phyloP scores from a whole-genome alignment of 2,329 filamentous ascomycete genomes.

The Phaeomoniella chlamydospora region DNA sequence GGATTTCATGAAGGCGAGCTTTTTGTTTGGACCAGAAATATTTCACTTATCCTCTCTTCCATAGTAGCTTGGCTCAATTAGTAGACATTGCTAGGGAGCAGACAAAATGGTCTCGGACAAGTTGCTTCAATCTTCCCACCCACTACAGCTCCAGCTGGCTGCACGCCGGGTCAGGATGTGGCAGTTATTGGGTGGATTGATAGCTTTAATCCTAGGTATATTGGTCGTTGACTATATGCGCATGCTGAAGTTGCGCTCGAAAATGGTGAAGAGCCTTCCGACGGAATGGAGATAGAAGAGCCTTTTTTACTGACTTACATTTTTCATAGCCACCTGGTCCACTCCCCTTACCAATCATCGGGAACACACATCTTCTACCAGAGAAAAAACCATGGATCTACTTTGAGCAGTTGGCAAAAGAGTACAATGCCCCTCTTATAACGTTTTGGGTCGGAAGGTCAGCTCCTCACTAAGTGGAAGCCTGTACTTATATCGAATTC shows the following conservation, averaged over 20 bases:
- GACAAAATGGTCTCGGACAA: no score
- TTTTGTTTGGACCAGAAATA: no score
- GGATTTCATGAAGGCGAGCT: no score
- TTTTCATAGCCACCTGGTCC: constrained; percentile 36
- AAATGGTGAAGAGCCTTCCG: constrained; percentile 10
- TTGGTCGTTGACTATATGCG: constrained; percentile 11
- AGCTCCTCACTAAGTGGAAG: neutral
- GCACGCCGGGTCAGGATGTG: no score
- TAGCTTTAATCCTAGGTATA: constrained; percentile 3
- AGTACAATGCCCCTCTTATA: constrained; percentile 34
- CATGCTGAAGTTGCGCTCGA: constrained; percentile 13
- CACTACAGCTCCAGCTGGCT: no score
- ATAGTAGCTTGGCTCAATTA: no score
- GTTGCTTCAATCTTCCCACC: no score
- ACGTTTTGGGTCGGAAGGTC: constrained; percentile 42
- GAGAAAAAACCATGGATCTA: constrained; percentile 43
- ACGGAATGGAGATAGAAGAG: no score
- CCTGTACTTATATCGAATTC: no score
- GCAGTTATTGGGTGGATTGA: no score
- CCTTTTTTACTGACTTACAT: constrained; percentile 1
- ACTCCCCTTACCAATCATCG: constrained; percentile 37
- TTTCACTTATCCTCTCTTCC: no score
- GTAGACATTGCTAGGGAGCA: no score
- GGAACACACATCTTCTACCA: constrained; percentile 41
- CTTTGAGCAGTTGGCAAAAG: constrained; percentile 38